Percentiles rank a stretch among this genome's conserved stretches.
Evolutionary conservation across 1,139 yeast species (phyloP).

Genomic region (Kodamaea fungicola): DNA sequence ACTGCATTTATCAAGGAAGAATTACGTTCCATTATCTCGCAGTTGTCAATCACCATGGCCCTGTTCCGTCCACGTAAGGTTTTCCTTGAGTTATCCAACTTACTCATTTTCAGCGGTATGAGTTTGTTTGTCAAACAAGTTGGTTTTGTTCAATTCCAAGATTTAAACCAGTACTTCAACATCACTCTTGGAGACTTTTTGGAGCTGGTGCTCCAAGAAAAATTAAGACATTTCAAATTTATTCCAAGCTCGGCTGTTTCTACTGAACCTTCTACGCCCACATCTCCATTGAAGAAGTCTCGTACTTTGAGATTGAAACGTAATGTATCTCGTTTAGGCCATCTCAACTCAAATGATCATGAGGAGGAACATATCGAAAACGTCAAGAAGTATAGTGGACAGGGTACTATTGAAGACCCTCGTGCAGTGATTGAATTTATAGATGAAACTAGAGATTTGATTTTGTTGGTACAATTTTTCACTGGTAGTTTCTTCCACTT

Average conservation of each 20-base stretch:
- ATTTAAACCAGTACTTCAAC: conserved; percentile 28
- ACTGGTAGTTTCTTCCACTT: conserved; percentile 65
- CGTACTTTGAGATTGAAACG: conserved; percentile 32
- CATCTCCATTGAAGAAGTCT: conserved; percentile 24
- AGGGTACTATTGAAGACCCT: conserved; percentile 31
- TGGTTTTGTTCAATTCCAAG: conserved; percentile 13
- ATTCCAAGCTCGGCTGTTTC: conserved; percentile 5
- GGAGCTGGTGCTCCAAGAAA: conserved; percentile 23
- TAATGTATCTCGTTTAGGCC: conserved; percentile 17
- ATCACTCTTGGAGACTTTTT: conserved; percentile 25
- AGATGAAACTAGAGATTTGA: conserved; percentile 33
- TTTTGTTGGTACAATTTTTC: conserved; percentile 58
- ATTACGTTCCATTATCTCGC: conserved; percentile 34
- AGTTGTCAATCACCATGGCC: conserved; percentile 23
- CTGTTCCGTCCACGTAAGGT: conserved; percentile 23
- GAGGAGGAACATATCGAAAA: conserved; percentile 12
- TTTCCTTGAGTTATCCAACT: conserved; percentile 34
- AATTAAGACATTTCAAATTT: conserved; percentile 21
- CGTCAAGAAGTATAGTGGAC: conserved; percentile 9
- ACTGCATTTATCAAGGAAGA: conserved; percentile 41
- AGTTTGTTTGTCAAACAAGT: conserved; percentile 64
- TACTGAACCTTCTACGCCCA: background rate
- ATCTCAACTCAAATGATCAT: conserved; percentile 3
- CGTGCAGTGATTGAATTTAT: conserved; percentile 41
- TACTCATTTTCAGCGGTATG: conserved; percentile 58